Evolutionary conservation across 1,284 basidiomycete genomes (phyloP).

Genomic region (Trichosporon coremiiforme): DNA sequence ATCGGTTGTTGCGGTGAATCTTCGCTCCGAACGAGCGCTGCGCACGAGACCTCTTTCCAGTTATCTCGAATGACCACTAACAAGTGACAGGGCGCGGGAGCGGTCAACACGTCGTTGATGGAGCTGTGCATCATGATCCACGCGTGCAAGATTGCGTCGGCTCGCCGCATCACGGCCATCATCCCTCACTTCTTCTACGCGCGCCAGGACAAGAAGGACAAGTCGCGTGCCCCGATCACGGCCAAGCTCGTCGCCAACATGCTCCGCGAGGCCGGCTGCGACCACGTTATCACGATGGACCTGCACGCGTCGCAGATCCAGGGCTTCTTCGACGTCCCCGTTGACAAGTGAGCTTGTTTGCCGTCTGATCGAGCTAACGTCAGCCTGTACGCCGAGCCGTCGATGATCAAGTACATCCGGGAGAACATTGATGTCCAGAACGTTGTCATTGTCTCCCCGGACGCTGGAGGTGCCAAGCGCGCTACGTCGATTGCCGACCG

Average conservation of each 20-base stretch:
- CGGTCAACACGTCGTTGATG: conserved; percentile 85
- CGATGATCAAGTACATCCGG: conserved; percentile 91
- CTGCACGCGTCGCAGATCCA: conserved; percentile 98
- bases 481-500: conserved; percentile 97
- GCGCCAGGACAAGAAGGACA: conserved; percentile 99
- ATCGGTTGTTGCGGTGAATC: neutral
- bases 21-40: neutral
- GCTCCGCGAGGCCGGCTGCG: conserved; percentile 95
- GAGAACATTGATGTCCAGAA: conserved; percentile 84
- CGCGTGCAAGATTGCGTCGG: conserved; percentile 96
- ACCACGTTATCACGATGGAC: conserved; percentile 99
- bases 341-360: conserved; percentile 82
- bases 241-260: conserved; percentile 99
- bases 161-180: conserved; percentile 93
- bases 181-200: conserved; percentile 93
- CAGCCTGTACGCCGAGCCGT: conserved; percentile 90
- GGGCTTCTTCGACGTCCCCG: conserved; percentile 99
- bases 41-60: conserved; percentile 6
- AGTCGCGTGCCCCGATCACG: conserved; percentile 96
- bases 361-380: conserved; percentile 57
- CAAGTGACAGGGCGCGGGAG: conserved; percentile 52
- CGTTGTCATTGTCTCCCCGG: conserved; percentile 96
- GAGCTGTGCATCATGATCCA: conserved; percentile 99
- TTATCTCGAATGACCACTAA: neutral
- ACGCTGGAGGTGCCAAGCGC: conserved; percentile 97